phyloP scores from a whole-genome alignment of 2,329 filamentous ascomycete species.

The Botryotinia calthae region DNA sequence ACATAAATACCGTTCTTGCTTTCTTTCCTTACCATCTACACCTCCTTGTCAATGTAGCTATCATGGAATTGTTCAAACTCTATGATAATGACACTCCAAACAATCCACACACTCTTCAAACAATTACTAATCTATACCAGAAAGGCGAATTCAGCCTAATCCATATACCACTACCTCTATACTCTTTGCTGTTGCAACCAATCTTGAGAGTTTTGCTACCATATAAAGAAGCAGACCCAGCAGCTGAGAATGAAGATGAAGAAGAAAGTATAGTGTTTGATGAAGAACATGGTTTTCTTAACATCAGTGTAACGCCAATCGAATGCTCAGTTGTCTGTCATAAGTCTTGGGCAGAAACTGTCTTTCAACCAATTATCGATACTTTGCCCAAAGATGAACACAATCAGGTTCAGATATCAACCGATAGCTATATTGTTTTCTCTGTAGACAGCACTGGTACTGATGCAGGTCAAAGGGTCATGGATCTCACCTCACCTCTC shows the following conservation, averaged over 20 bases:
- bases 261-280: constrained; percentile 49
- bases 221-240: constrained; percentile 42
- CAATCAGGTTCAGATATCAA: constrained; percentile 67
- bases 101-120: background rate
- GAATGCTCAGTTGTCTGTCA: constrained; percentile 93
- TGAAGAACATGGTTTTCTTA: constrained; percentile 76
- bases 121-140: constrained; percentile 48
- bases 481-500: constrained; percentile 86
- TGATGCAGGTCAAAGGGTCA: constrained; percentile 85
- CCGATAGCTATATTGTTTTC: constrained; percentile 82
- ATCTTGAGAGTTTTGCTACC: constrained; percentile 84
- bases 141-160: constrained; percentile 84
- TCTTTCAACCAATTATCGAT: constrained; percentile 72
- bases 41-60: background rate
- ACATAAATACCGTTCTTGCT: background rate
- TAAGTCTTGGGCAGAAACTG: constrained; percentile 65
- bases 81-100: background rate
- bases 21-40: background rate
- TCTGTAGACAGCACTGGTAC: constrained; percentile 87
- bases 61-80: constrained; percentile 1
- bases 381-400: constrained; percentile 55
- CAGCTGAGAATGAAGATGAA: constrained; percentile 37
- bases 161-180: constrained; percentile 79
- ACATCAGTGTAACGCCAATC: constrained; percentile 86
- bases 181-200: constrained; percentile 76